These are phyloP conservation scores for Isatis lusitanica DNA, from an alignment of 441 rosid genomes.

Conservation along the genomic window DNA sequence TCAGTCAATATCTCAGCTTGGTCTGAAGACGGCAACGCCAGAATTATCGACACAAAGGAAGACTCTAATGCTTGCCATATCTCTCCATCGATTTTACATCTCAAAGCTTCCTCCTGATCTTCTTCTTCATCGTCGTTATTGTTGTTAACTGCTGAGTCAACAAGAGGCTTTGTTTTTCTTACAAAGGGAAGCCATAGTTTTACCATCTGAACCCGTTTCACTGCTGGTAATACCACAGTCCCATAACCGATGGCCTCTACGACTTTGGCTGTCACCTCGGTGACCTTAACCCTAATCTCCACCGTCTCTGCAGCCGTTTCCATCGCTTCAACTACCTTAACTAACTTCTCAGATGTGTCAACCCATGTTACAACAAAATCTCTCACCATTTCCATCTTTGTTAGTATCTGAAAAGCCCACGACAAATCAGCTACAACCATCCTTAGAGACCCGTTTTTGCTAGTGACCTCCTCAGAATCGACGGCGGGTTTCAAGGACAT, in stretches of 20 bases:
- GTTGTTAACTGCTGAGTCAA: constrained; percentile 43
- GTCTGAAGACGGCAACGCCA: constrained; percentile 74
- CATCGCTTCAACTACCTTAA: constrained; percentile 44
- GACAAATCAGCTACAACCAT: constrained; percentile 61
- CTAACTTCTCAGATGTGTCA: constrained; percentile 71
- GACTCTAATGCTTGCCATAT: constrained; percentile 85
- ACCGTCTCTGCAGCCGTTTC: constrained; percentile 40
- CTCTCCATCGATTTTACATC: constrained; percentile 62
- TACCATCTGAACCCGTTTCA: constrained; percentile 62
- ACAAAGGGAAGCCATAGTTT: constrained; percentile 92
- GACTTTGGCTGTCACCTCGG: constrained; percentile 75
- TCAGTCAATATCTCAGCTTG: constrained; percentile 82
- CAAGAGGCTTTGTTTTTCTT: constrained; percentile 61
- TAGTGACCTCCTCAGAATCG: constrained; percentile 41
- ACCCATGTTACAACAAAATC: constrained; percentile 76
- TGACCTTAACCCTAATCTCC: constrained; percentile 54
- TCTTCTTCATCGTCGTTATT: constrained; percentile 32
- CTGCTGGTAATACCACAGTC: constrained; percentile 69
- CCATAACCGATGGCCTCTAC: constrained; percentile 78
- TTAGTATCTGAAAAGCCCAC: constrained; percentile 77
- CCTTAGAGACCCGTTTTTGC: constrained; percentile 42
- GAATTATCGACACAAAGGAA: constrained; percentile 66
- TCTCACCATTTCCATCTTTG: constrained; percentile 74
- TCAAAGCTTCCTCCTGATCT: constrained; percentile 24
- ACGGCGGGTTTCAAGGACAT: constrained; percentile 36